A percentile compares a stretch with the other conserved stretches of the same genome.
Evolutionary conservation across 768 basidiomycete genomes (phyloP).

Genomic region (Leccinum broughii): DNA sequence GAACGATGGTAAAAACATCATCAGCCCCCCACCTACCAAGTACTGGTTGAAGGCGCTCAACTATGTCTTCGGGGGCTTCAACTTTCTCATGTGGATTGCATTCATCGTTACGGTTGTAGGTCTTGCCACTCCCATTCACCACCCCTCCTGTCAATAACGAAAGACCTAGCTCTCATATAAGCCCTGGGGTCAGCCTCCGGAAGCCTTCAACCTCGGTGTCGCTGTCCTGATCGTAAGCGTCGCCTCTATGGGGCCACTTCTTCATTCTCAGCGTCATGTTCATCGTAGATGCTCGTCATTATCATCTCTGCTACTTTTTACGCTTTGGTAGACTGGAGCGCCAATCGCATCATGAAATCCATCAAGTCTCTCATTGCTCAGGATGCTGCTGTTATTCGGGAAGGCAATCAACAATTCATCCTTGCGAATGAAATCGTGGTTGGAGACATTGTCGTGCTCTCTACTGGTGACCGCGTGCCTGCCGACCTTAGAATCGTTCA

Average conservation of each 20-base stretch:
- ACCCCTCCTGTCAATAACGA: neutral
- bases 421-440: slow-evolving; percentile 57
- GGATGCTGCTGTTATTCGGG: slow-evolving; percentile 54
- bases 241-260: slow-evolving; percentile 13
- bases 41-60: slow-evolving; percentile 49
- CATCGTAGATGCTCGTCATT: slow-evolving; percentile 42
- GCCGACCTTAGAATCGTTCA: slow-evolving; percentile 58
- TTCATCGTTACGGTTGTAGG: slow-evolving; percentile 46
- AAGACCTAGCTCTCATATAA: slow-evolving; percentile 44
- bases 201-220: slow-evolving; percentile 50
- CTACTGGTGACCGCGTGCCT: slow-evolving; percentile 57
- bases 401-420: slow-evolving; percentile 48
- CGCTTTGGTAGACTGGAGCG: slow-evolving; percentile 51
- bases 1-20: slow-evolving; percentile 50
- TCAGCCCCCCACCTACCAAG: slow-evolving; percentile 47
- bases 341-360: slow-evolving; percentile 51
- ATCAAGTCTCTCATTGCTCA: slow-evolving; percentile 61
- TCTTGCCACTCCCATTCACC: neutral
- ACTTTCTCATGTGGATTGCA: slow-evolving; percentile 53
- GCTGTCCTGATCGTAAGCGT: slow-evolving; percentile 47
- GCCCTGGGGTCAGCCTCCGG: slow-evolving; percentile 45
- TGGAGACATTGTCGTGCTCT: slow-evolving; percentile 54
- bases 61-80: slow-evolving; percentile 59
- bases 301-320: slow-evolving; percentile 46
- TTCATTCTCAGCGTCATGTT: slow-evolving; percentile 5